phyloP scores from a whole-genome alignment of 78 protist genomes.

The slime mould (Dictyostelium discoideum) region DNA sequence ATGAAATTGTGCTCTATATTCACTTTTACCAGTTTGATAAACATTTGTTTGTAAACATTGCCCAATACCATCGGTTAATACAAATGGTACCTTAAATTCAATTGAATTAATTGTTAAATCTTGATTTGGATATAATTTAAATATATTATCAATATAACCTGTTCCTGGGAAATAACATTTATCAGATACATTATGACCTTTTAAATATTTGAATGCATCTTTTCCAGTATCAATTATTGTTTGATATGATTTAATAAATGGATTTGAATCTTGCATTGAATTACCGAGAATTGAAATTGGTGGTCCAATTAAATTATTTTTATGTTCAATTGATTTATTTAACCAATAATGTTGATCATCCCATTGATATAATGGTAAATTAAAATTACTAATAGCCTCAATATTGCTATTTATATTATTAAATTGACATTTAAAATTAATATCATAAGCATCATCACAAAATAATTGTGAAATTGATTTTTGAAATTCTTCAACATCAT shows the following conservation, averaged over 20 bases:
- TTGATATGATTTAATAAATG: neutral
- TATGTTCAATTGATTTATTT: neutral
- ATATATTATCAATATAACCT: neutral
- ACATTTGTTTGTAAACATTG: neutral
- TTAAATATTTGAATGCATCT: constrained; percentile 10
- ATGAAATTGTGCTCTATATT: neutral
- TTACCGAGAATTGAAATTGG: neutral
- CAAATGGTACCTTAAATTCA: neutral
- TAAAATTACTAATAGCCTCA: neutral
- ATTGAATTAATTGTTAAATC: neutral
- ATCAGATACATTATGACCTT: constrained; percentile 21
- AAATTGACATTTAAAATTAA: neutral
- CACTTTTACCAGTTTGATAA: neutral
- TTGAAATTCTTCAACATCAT: neutral
- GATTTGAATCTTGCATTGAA: neutral
- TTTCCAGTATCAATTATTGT: neutral
- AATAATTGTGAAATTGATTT: neutral
- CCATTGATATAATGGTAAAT: constrained; percentile 40
- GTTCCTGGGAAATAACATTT: neutral
- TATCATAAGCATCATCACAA: neutral
- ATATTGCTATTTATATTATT: neutral
- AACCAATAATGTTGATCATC: constrained; percentile 3
- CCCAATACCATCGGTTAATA: neutral
- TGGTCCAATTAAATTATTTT: neutral
- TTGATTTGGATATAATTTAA: neutral